A percentile compares a stretch with the other conserved stretches of the same genome.
Evolutionary conservation across 2,329 filamentous ascomycete genomes (phyloP).

Genomic region (Colletotrichum kahawae): DNA sequence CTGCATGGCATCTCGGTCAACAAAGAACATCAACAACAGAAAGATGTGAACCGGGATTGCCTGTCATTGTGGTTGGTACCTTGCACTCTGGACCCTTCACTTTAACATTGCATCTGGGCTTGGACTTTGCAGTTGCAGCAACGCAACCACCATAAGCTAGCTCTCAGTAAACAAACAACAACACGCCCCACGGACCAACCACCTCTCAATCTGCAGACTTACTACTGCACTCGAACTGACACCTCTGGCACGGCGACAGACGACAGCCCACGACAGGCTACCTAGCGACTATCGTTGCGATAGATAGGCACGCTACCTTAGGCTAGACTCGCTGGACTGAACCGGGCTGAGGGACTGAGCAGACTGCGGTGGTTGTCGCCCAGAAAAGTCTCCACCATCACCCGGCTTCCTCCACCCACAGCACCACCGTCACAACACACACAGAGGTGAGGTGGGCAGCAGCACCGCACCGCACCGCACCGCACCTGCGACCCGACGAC

Average conservation of each 20-base stretch:
- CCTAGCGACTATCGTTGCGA: neutral
- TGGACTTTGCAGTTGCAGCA: neutral
- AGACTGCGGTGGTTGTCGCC: neutral
- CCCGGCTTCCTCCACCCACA: neutral
- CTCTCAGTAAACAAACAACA: slow-evolving; percentile 11
- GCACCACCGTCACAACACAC: neutral
- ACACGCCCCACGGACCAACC: slow-evolving; percentile 10
- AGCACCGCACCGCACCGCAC: neutral
- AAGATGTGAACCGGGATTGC: neutral
- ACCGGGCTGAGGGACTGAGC: neutral
- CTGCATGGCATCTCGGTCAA: slow-evolving; percentile 6
- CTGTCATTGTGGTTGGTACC: neutral
- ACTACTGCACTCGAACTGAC: neutral
- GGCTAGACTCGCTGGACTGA: neutral
- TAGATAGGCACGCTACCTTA: neutral
- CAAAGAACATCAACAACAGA: slow-evolving; percentile 7
- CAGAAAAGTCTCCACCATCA: neutral
- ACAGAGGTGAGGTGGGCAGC: neutral
- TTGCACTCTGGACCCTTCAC: neutral
- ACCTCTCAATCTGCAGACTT: neutral
- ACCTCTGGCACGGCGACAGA: neutral
- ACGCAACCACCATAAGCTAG: neutral
- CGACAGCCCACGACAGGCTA: neutral
- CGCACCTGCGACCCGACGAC: neutral
- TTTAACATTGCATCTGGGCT: neutral